Evolutionary conservation across 768 basidiomycete genomes (phyloP).

Genomic region (Tylopilus sp.): DNA sequence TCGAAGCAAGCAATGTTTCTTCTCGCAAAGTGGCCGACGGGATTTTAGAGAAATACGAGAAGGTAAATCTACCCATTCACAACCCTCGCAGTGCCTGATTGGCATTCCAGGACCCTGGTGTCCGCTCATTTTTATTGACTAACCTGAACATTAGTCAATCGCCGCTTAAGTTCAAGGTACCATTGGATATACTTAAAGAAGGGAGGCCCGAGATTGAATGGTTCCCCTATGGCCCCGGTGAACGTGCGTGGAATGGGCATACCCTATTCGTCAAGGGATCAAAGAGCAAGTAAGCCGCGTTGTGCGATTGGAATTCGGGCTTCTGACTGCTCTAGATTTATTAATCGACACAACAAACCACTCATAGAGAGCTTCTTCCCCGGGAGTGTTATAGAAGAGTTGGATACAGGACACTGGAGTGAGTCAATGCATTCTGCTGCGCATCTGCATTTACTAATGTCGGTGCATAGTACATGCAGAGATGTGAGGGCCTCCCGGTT

Average conservation of each 20-base stretch:
- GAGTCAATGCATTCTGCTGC: slow-evolving; percentile 20
- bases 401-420: slow-evolving; percentile 91
- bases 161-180: slow-evolving; percentile 65
- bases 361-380: slow-evolving; percentile 72
- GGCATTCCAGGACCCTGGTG: slow-evolving; percentile 55
- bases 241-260: slow-evolving; percentile 51
- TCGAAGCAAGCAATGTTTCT: slow-evolving; percentile 56
- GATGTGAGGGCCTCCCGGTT: slow-evolving; percentile 35
- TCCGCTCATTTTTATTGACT: slow-evolving; percentile 83
- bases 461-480: slow-evolving; percentile 70
- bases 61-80: slow-evolving; percentile 35
- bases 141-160: slow-evolving; percentile 52
- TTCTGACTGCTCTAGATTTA: slow-evolving; percentile 47
- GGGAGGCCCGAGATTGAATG: slow-evolving; percentile 67
- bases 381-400: slow-evolving; percentile 50
- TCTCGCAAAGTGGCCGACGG: slow-evolving; percentile 69
- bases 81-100: slow-evolving; percentile 3
- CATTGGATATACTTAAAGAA: slow-evolving; percentile 59
- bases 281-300: slow-evolving; percentile 59
- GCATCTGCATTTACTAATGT: slow-evolving; percentile 5
- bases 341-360: slow-evolving; percentile 68
- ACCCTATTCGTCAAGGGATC: slow-evolving; percentile 76
- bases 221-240: slow-evolving; percentile 68
- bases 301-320: not conserved
- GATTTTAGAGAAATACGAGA: slow-evolving; percentile 58